These are phyloP conservation scores for Bipolaris sorokiniana DNA, from an alignment of 2,329 filamentous ascomycete genomes.

Conservation along the genomic window DNA sequence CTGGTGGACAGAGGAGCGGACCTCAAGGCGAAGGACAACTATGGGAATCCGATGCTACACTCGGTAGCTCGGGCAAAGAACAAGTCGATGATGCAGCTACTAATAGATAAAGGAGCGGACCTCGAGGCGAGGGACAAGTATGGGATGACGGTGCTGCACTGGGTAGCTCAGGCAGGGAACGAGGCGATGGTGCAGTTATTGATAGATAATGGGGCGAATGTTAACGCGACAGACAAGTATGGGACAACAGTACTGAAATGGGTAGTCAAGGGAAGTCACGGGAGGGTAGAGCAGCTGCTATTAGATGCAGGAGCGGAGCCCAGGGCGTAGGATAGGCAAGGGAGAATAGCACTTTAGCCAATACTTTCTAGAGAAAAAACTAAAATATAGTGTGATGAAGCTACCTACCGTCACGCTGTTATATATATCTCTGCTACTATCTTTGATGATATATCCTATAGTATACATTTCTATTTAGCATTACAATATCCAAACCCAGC, in stretches of 20 bases:
- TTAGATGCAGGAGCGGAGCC: neutral
- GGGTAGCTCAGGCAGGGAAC: neutral
- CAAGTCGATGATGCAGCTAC: neutral
- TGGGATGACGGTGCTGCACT: neutral
- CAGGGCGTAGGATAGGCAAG: neutral
- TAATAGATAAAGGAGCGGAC: constrained; percentile 4
- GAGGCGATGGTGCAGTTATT: neutral
- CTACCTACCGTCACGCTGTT: neutral
- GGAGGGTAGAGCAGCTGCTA: neutral
- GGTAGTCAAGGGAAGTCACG: neutral
- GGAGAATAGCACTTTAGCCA: neutral
- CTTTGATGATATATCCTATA: too few relatives aligned
- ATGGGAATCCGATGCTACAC: too few relatives aligned
- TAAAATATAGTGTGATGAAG: neutral
- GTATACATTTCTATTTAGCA: too few relatives aligned
- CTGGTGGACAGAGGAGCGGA: neutral
- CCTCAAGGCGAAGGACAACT: neutral
- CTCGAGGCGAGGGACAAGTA: neutral
- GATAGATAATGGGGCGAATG: neutral
- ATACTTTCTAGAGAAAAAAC: neutral
- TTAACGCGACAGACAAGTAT: neutral
- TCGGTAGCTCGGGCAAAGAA: too few relatives aligned
- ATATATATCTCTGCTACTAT: too few relatives aligned
- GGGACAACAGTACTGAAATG: constrained; percentile 4
- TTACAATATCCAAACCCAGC: too few relatives aligned